phyloP scores from a whole-genome alignment of 495 filamentous ascomycete species.

The Podospora tetraspora region DNA sequence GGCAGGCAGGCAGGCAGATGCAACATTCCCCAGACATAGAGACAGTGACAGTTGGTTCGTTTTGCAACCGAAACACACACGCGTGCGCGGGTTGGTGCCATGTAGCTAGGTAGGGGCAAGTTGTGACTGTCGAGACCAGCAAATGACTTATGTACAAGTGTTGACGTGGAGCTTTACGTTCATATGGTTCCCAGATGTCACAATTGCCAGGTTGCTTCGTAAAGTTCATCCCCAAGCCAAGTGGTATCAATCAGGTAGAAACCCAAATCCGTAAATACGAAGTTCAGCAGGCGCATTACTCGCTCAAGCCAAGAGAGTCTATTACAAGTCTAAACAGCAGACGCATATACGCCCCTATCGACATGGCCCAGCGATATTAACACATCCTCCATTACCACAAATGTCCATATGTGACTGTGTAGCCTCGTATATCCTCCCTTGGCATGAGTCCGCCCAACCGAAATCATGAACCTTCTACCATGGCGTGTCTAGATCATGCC shows the following conservation, averaged over 20 bases:
- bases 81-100: background rate
- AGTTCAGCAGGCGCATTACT: background rate
- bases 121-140: background rate
- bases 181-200: background rate
- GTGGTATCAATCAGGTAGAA: background rate
- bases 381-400: background rate
- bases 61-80: background rate
- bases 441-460: background rate
- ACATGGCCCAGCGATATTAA: background rate
- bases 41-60: background rate
- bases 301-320: background rate
- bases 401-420: background rate
- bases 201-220: background rate
- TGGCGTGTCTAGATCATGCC: conserved; percentile 17
- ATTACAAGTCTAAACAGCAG: background rate
- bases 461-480: background rate
- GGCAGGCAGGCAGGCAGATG: background rate
- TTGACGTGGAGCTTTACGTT: background rate
- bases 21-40: background rate
- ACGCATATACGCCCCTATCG: background rate
- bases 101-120: background rate
- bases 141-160: background rate
- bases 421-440: background rate
- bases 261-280: background rate
- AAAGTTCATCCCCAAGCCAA: background rate